Evolutionary conservation across 306 rosid species (phyloP).

Genomic region (Malus asiatica): DNA sequence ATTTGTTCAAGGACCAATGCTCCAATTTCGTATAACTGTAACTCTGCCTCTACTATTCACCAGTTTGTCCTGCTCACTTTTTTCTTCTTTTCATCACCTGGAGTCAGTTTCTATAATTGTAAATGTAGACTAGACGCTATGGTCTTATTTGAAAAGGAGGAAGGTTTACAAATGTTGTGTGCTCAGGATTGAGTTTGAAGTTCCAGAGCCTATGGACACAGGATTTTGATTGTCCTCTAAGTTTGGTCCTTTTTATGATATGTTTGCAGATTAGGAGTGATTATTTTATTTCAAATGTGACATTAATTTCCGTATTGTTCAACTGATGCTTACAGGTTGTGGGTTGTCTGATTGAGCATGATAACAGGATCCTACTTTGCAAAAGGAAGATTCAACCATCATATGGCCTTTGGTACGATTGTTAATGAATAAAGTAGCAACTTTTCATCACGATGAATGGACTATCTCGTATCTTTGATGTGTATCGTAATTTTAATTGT

Average conservation of each 20-base stretch:
- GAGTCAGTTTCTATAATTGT: background rate
- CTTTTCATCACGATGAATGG: background rate
- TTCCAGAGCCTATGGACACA: background rate
- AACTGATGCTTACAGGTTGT: constrained; percentile 52
- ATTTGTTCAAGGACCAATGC: no score
- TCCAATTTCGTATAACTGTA: background rate
- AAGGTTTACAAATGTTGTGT: background rate
- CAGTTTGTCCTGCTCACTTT: background rate
- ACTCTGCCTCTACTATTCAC: background rate
- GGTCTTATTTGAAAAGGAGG: background rate
- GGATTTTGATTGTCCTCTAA: background rate
- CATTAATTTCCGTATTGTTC: constrained; percentile 20
- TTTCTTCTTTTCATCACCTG: background rate
- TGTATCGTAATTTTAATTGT: constrained; percentile 14
- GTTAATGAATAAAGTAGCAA: background rate
- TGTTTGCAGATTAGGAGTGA: background rate
- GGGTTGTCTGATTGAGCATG: constrained; percentile 88
- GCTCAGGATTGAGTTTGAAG: constrained; percentile 1
- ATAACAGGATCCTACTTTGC: constrained; percentile 84
- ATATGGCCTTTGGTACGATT: constrained; percentile 83
- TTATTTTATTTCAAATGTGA: constrained; percentile 15
- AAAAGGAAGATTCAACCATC: constrained; percentile 96
- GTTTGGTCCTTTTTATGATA: constrained; percentile 1
- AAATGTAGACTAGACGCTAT: background rate
- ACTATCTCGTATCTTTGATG: constrained; percentile 6